Percentiles rank a stretch among this genome's conserved stretches.
These are phyloP conservation scores for Gastrolobium bilobum DNA, from an alignment of 306 rosid genomes.

Conservation along the genomic window DNA sequence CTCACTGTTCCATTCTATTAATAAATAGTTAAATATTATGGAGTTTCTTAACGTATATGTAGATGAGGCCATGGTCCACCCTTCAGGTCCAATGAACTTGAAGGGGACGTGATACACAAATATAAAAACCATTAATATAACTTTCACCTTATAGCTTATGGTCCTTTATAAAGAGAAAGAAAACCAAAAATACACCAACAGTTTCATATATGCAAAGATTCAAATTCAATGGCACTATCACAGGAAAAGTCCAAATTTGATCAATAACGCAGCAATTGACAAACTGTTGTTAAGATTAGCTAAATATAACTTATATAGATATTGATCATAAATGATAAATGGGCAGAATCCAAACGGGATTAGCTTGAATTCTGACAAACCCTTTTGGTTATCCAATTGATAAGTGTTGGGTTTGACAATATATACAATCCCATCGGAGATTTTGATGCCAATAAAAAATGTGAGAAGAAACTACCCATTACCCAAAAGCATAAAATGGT, in stretches of 20 bases:
- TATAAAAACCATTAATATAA: too few species aligned
- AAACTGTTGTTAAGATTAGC: neutral
- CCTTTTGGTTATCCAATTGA: neutral
- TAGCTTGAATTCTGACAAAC: conserved; percentile 18
- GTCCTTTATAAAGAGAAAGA: neutral
- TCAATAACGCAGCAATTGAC: neutral
- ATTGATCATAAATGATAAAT: neutral
- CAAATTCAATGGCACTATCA: neutral
- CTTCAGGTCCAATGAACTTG: too few species aligned
- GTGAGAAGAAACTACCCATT: neutral
- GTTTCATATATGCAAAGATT: neutral
- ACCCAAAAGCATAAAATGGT: neutral
- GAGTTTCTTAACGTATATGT: too few species aligned
- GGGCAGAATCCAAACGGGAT: neutral
- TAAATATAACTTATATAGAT: neutral
- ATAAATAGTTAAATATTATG: too few species aligned
- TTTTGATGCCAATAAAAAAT: neutral
- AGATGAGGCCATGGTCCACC: too few species aligned
- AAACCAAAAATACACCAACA: neutral
- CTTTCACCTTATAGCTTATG: too few species aligned
- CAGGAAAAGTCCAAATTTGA: neutral
- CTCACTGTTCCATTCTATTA: too few species aligned
- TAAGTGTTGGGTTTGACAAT: neutral
- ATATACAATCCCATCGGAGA: conserved; percentile 10
- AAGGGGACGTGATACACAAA: too few species aligned